Evolutionary conservation across 2,329 filamentous ascomycete species (phyloP).

Genomic region (Fusarium keratoplasticum): DNA sequence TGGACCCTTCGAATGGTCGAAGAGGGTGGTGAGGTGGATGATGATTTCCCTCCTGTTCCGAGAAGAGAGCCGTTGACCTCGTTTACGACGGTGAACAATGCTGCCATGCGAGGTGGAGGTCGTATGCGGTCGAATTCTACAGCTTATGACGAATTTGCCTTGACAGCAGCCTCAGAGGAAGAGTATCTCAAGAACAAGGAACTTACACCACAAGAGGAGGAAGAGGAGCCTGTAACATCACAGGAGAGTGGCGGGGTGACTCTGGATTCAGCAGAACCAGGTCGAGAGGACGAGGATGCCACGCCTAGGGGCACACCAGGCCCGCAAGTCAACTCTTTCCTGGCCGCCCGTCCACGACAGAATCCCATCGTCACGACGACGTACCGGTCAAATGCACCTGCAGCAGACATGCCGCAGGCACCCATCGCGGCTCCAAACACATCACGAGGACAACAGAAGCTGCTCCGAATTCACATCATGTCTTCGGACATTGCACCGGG

Average conservation of each 20-base stretch:
- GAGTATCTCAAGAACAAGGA: slow-evolving; percentile 77
- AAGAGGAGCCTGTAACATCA: slow-evolving; percentile 47
- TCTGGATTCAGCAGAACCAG: slow-evolving; percentile 47
- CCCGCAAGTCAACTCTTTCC: slow-evolving; percentile 47
- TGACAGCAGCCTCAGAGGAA: slow-evolving; percentile 77
- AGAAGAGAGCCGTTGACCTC: slow-evolving; percentile 79
- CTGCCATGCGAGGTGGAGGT: slow-evolving; percentile 73
- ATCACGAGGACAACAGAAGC: slow-evolving; percentile 73
- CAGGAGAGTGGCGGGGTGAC: slow-evolving; percentile 45
- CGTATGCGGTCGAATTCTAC: slow-evolving; percentile 76
- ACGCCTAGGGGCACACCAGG: slow-evolving; percentile 43
- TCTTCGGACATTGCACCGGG: slow-evolving; percentile 76
- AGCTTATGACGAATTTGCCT: slow-evolving; percentile 84
- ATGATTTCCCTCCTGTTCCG: slow-evolving; percentile 84
- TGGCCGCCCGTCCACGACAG: slow-evolving; percentile 53
- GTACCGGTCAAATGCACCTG: slow-evolving; percentile 63
- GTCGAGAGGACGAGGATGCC: slow-evolving; percentile 41
- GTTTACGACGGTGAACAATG: slow-evolving; percentile 86
- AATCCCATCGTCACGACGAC: slow-evolving; percentile 74
- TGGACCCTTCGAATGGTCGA: slow-evolving; percentile 88
- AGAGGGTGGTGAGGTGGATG: slow-evolving; percentile 85
- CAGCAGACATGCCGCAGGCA: slow-evolving; percentile 68
- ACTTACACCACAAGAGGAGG: slow-evolving; percentile 74
- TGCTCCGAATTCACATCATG: slow-evolving; percentile 78
- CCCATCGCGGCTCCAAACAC: slow-evolving; percentile 57